Evolutionary conservation across 2,329 filamentous ascomycete species (phyloP).

Genomic region (Cordyceps militaris): DNA sequence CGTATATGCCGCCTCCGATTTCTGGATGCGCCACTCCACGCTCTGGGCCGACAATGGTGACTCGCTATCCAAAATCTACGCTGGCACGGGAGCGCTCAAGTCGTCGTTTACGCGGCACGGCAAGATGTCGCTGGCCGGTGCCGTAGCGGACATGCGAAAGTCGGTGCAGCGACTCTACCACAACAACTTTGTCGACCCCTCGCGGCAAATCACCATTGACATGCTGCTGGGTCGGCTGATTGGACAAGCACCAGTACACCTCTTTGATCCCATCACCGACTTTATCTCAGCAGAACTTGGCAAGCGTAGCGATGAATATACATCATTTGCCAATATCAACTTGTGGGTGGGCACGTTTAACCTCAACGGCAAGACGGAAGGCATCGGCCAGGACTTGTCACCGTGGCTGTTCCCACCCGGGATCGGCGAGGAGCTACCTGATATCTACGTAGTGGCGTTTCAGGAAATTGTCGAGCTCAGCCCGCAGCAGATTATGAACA

Average conservation of each 20-base stretch:
- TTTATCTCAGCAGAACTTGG: constrained; percentile 71
- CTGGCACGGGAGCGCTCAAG: constrained; percentile 90
- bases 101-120: constrained; percentile 90
- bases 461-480: constrained; percentile 98
- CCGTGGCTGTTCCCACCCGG: constrained; percentile 71
- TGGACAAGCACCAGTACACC: constrained; percentile 72
- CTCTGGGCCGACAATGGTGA: constrained; percentile 98
- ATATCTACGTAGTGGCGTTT: constrained; percentile 85
- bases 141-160: constrained; percentile 91
- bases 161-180: constrained; percentile 91
- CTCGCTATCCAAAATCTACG: constrained; percentile 88
- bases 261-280: constrained; percentile 94
- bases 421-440: constrained; percentile 58
- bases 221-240: constrained; percentile 80
- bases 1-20: constrained; percentile 65
- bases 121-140: constrained; percentile 91
- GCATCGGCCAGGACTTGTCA: constrained; percentile 71
- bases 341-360: constrained; percentile 93
- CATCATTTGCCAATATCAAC: constrained; percentile 63
- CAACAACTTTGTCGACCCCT: constrained; percentile 95
- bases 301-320: constrained; percentile 64
- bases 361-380: constrained; percentile 78
- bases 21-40: constrained; percentile 86
- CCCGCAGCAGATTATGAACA: constrained; percentile 98
- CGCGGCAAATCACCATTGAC: constrained; percentile 89